Conservation (phyloP, 768 basidiomycete genomes). For the Xerocomus potaroensis region DNA sequence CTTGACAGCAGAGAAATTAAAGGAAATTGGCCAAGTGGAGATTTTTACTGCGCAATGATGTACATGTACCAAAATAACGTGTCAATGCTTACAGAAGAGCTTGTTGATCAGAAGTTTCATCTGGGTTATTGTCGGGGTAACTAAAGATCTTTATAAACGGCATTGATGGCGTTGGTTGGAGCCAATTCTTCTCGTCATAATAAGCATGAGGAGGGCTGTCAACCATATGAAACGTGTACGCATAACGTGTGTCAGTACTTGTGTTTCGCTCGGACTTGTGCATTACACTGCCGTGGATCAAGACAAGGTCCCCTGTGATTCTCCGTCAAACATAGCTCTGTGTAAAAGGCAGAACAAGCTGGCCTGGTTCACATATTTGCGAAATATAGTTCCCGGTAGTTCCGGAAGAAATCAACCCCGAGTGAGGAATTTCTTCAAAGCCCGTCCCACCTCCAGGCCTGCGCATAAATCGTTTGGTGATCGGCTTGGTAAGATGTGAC, state of each 20-base stretch:
- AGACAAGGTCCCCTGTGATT: constrained; percentile 72
- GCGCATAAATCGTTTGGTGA: constrained; percentile 84
- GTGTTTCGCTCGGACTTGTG: constrained; percentile 90
- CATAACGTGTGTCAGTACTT: constrained; percentile 75
- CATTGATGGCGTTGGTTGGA: constrained; percentile 82
- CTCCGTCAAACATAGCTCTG: not conserved
- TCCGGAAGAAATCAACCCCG: constrained; percentile 6
- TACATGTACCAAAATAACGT: not conserved
- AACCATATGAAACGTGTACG: constrained; percentile 97
- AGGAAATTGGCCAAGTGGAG: constrained; percentile 28
- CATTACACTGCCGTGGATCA: constrained; percentile 90
- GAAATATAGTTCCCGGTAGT: constrained; percentile 50
- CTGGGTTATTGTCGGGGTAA: constrained; percentile 7
- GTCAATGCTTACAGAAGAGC: no score
- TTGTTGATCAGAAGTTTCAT: not conserved
- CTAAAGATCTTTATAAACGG: constrained; percentile 68
- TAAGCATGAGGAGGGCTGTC: constrained; percentile 64
- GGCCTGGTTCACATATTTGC: constrained; percentile 73
- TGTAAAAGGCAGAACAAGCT: not conserved
- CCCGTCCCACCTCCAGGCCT: constrained; percentile 74
- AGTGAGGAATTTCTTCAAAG: constrained; percentile 59
- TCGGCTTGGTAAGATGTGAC: constrained; percentile 71
- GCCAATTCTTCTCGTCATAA: constrained; percentile 93
- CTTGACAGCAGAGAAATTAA: constrained; percentile 37
- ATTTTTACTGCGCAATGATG: constrained; percentile 5